Conservation (phyloP, 345 rosid species). For the Populus alba region DNA sequence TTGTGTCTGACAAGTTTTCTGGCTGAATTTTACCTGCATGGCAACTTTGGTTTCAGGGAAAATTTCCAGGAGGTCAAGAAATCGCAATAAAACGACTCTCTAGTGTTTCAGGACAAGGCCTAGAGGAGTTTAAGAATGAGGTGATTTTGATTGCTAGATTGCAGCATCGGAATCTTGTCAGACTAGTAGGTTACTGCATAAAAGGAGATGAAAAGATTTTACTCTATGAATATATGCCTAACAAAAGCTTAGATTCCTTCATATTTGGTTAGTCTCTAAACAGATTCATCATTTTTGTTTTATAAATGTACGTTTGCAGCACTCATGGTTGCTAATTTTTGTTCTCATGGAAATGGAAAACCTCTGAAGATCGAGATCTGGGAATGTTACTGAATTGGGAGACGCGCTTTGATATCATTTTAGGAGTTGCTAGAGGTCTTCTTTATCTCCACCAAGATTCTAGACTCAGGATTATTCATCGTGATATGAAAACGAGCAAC, state of each 20-base stretch:
- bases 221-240: constrained; percentile 1
- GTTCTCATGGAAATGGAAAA: not conserved
- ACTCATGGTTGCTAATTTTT: not conserved
- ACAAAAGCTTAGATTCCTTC: not conserved
- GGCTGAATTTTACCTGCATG: no score
- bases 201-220: constrained; percentile 16
- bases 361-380: not conserved
- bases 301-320: not conserved
- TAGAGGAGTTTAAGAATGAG: constrained; percentile 16
- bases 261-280: not conserved
- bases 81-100: constrained; percentile 14
- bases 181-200: constrained; percentile 13
- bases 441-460: not conserved
- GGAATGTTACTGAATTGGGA: not conserved
- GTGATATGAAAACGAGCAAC: not conserved
- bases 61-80: constrained; percentile 11
- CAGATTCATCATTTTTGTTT: not conserved
- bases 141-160: constrained; percentile 16
- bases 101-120: constrained; percentile 15
- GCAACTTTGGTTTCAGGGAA: not conserved
- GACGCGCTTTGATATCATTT: not conserved
- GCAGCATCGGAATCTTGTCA: constrained; percentile 16
- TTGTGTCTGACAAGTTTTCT: no score
- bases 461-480: not conserved
- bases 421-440: not conserved